Conservation (phyloP, 2,329 filamentous ascomycete genomes). For the Cytospora paraplurivora region DNA sequence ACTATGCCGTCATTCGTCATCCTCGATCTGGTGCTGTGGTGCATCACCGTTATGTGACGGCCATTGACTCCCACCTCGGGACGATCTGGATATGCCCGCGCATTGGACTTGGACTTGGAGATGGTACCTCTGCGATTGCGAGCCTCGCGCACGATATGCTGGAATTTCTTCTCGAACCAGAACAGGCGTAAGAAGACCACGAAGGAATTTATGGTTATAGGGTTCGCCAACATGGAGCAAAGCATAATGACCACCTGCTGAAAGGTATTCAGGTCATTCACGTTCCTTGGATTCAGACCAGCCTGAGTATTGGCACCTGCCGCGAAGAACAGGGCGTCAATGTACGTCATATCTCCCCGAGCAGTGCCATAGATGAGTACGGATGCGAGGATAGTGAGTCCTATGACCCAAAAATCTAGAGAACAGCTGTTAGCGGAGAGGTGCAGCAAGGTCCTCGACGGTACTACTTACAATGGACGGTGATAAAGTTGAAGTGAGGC, state of each 20-base stretch:
- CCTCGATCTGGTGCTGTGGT: slow-evolving; percentile 55
- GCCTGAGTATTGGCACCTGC: slow-evolving; percentile 87
- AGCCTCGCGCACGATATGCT: slow-evolving; percentile 76
- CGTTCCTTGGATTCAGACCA: slow-evolving; percentile 79
- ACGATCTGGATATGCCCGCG: slow-evolving; percentile 47
- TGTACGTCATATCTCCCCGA: slow-evolving; percentile 67
- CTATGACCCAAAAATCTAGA: slow-evolving; percentile 77
- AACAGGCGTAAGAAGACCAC: slow-evolving; percentile 93
- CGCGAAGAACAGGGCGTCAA: slow-evolving; percentile 89
- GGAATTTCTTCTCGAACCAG: slow-evolving; percentile 98
- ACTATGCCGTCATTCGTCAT: slow-evolving; percentile 64
- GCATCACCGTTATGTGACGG: slow-evolving; percentile 67
- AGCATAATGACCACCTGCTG: slow-evolving; percentile 75
- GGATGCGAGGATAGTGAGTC: slow-evolving; percentile 71
- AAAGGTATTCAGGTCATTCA: slow-evolving; percentile 69
- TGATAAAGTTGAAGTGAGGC: slow-evolving; percentile 80
- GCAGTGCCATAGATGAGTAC: slow-evolving; percentile 70
- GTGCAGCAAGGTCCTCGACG: background rate
- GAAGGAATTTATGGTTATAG: slow-evolving; percentile 79
- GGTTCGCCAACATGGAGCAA: slow-evolving; percentile 73
- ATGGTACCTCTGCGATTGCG: slow-evolving; percentile 65
- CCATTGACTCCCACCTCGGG: slow-evolving; percentile 66
- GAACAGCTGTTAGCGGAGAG: background rate
- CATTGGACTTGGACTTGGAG: slow-evolving; percentile 61
- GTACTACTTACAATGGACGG: slow-evolving; percentile 67